Percentiles rank a stretch among this genome's conserved stretches.
Evolutionary conservation across 768 basidiomycete genomes (phyloP).

Genomic region (Serendipita sp.): DNA sequence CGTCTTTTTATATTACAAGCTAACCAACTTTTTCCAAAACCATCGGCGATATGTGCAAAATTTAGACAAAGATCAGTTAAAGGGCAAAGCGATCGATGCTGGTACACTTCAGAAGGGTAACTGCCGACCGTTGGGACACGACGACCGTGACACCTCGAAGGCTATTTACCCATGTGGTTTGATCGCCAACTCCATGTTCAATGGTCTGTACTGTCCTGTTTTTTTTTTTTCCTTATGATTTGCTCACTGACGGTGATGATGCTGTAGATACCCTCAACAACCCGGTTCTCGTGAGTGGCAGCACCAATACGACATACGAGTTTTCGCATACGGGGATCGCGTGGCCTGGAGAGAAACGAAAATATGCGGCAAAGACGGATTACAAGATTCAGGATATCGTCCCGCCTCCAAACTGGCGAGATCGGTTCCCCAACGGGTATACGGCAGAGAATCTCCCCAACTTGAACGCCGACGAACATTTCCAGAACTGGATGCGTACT

Average conservation of each 20-base stretch:
- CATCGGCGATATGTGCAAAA: constrained; percentile 96
- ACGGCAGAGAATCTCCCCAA: constrained; percentile 48
- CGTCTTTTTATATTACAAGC: constrained; percentile 90
- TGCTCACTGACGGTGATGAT: too few species aligned
- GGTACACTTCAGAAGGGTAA: constrained; percentile 45
- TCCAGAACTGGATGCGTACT: constrained; percentile 99
- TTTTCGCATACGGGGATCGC: constrained; percentile 73
- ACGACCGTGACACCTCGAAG: constrained; percentile 26
- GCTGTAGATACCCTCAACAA: constrained; percentile 59
- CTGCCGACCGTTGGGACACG: constrained; percentile 71
- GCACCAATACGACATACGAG: constrained; percentile 34
- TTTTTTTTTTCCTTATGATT: background rate
- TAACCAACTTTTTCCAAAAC: constrained; percentile 95
- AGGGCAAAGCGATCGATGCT: constrained; percentile 43
- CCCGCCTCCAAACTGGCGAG: constrained; percentile 87
- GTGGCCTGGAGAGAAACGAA: constrained; percentile 91
- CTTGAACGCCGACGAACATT: constrained; percentile 66
- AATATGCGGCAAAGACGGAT: constrained; percentile 54
- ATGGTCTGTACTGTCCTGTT: constrained; percentile 37
- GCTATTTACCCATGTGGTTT: constrained; percentile 88
- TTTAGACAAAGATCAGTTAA: constrained; percentile 67
- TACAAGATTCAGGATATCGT: constrained; percentile 53
- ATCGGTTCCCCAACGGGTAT: constrained; percentile 60
- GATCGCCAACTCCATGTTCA: constrained; percentile 94
- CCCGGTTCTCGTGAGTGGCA: constrained; percentile 37